phyloP scores from a whole-genome alignment of 345 rosid genomes.

The Alliaria petiolata region DNA sequence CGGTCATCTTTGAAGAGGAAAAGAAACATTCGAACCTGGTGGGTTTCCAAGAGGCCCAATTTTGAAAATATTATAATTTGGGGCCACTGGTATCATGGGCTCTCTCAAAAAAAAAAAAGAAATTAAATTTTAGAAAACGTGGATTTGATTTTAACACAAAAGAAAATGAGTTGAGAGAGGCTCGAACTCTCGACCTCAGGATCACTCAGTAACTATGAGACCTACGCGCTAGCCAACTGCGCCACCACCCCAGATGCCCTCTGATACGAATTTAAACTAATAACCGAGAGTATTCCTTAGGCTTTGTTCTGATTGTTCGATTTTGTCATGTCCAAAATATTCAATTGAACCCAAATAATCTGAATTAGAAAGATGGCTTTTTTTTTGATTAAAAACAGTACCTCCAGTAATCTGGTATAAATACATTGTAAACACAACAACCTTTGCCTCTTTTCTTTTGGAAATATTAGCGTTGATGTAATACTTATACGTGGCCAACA shows the following conservation, averaged over 20 bases:
- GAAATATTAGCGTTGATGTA: too few species aligned
- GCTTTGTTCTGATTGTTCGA: too few species aligned
- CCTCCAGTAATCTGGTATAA: too few species aligned
- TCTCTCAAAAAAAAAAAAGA: neutral
- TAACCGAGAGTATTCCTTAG: too few species aligned
- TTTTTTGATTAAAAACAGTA: too few species aligned
- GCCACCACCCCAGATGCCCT: conserved; percentile 69
- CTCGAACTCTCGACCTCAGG: conserved; percentile 97
- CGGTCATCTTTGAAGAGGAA: neutral
- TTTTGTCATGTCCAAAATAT: too few species aligned
- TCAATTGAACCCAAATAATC: too few species aligned
- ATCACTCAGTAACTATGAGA: conserved; percentile 85
- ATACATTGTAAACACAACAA: too few species aligned
- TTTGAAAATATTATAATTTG: neutral
- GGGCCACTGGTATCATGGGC: neutral
- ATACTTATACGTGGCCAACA: too few species aligned
- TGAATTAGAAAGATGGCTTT: too few species aligned
- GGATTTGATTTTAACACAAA: neutral
- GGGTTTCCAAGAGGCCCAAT: conserved; percentile 4
- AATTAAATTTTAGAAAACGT: neutral
- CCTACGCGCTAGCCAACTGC: conserved; percentile 99
- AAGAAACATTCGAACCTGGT: neutral
- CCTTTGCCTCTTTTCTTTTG: too few species aligned
- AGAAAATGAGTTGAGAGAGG: conserved; percentile 77
- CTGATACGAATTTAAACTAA: too few species aligned